phyloP scores from a whole-genome alignment of 257 asterid species.

The Nicotiana sylvestris region DNA sequence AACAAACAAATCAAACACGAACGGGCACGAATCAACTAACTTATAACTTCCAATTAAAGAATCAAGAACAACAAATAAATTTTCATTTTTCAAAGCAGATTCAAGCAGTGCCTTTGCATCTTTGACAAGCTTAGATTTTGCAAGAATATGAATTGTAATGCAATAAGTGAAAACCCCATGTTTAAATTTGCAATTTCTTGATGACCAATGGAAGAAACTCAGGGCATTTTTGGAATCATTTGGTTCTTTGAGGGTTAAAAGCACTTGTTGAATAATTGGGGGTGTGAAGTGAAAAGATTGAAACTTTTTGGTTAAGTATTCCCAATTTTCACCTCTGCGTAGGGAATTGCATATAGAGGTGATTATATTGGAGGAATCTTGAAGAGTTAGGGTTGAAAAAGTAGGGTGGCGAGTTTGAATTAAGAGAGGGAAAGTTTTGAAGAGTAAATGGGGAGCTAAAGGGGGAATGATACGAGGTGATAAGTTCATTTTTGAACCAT shows the following conservation, averaged over 20 bases:
- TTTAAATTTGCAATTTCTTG: constrained; percentile 27
- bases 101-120: constrained; percentile 68
- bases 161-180: constrained; percentile 56
- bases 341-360: constrained; percentile 42
- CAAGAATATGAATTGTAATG: constrained; percentile 65
- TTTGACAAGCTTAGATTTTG: constrained; percentile 57
- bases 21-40: constrained; percentile 49
- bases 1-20: constrained; percentile 72
- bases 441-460: constrained; percentile 1
- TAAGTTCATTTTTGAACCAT: not conserved
- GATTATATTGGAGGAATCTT: constrained; percentile 14
- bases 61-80: constrained; percentile 37
- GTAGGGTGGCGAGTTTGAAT: not conserved
- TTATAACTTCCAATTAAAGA: constrained; percentile 46
- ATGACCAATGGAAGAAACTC: constrained; percentile 73
- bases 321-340: constrained; percentile 48
- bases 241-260: constrained; percentile 62
- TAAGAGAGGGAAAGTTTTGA: not conserved
- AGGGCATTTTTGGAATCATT: constrained; percentile 59
- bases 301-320: constrained; percentile 38
- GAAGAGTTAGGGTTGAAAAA: not conserved
- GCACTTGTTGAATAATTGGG: constrained; percentile 37
- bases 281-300: constrained; percentile 34
- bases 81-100: constrained; percentile 36
- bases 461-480: constrained; percentile 10